Evolutionary conservation across 495 filamentous ascomycete species (phyloP).

Genomic region (Ascodesmis nigricans): DNA sequence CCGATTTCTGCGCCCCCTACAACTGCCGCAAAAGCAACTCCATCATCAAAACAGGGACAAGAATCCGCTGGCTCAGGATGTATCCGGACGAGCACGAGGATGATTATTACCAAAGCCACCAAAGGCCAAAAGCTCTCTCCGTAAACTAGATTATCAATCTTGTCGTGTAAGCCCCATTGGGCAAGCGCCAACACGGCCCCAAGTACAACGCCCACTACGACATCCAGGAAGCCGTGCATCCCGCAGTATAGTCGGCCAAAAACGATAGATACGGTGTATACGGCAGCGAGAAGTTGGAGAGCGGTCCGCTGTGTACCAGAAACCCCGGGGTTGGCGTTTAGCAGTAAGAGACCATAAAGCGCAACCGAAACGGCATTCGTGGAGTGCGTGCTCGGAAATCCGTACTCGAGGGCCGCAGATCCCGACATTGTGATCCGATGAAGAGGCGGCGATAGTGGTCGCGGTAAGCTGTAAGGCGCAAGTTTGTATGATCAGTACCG

Average conservation of each 20-base stretch:
- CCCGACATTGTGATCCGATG: constrained; percentile 94
- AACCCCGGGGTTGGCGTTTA: constrained; percentile 33
- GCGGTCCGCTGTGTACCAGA: constrained; percentile 21
- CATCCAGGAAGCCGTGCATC: constrained; percentile 95
- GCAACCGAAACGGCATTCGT: constrained; percentile 92
- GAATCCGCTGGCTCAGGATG: constrained; percentile 93
- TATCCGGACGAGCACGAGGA: constrained; percentile 57
- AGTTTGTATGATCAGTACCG: too few relatives aligned
- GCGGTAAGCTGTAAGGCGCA: constrained; percentile 47
- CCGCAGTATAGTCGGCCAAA: constrained; percentile 85
- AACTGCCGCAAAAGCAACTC: constrained; percentile 77
- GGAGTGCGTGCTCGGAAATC: constrained; percentile 90
- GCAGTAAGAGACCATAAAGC: constrained; percentile 50
- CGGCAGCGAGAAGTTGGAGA: constrained; percentile 40
- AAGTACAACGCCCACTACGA: constrained; percentile 51
- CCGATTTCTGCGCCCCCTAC: constrained; percentile 59
- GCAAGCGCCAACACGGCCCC: constrained; percentile 44
- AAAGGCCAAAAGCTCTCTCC: constrained; percentile 35
- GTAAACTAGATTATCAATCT: constrained; percentile 44
- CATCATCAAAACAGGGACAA: constrained; percentile 95
- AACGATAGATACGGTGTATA: constrained; percentile 75
- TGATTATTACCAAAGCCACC: constrained; percentile 35
- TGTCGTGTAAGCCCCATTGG: constrained; percentile 48
- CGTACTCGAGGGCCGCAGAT: constrained; percentile 83
- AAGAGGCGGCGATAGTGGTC: constrained; percentile 78